Evolutionary conservation across 768 basidiomycete genomes (phyloP).

Genomic region (Trametes cingulata): DNA sequence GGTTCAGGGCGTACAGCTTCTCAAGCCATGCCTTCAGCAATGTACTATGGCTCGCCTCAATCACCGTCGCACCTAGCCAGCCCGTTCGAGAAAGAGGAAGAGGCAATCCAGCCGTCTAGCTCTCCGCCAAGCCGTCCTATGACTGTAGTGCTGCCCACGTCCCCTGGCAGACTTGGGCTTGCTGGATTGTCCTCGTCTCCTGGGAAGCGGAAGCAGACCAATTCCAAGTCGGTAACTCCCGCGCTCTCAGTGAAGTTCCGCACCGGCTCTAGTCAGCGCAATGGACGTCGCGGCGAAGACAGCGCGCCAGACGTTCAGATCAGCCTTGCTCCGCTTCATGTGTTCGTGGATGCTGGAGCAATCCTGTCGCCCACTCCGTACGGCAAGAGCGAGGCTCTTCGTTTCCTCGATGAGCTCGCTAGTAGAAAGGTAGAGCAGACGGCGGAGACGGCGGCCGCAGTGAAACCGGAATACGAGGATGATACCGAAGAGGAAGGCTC

Average conservation of each 20-base stretch:
- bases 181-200: conserved; percentile 11
- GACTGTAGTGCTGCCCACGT: conserved; percentile 11
- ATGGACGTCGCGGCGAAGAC: background rate
- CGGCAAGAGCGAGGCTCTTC: conserved; percentile 35
- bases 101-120: background rate
- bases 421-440: conserved; percentile 3
- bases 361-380: conserved; percentile 38
- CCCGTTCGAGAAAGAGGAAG: background rate
- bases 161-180: conserved; percentile 18
- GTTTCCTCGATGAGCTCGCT: conserved; percentile 51
- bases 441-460: background rate
- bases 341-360: conserved; percentile 70
- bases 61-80: no score
- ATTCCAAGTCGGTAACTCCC: background rate
- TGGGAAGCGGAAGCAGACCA: background rate
- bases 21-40: background rate
- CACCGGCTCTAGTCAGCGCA: background rate
- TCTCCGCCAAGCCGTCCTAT: conserved; percentile 1
- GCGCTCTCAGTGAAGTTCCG: conserved; percentile 16
- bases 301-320: conserved; percentile 38
- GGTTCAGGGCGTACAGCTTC: conserved; percentile 26
- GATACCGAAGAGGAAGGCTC: conserved; percentile 38
- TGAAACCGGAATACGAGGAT: conserved; percentile 19
- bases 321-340: conserved; percentile 63
- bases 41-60: background rate